A percentile compares a stretch with the other conserved stretches of the same genome.
Evolutionary conservation across 2,329 filamentous ascomycete species (phyloP).

Genomic region (Helotiales sp.): DNA sequence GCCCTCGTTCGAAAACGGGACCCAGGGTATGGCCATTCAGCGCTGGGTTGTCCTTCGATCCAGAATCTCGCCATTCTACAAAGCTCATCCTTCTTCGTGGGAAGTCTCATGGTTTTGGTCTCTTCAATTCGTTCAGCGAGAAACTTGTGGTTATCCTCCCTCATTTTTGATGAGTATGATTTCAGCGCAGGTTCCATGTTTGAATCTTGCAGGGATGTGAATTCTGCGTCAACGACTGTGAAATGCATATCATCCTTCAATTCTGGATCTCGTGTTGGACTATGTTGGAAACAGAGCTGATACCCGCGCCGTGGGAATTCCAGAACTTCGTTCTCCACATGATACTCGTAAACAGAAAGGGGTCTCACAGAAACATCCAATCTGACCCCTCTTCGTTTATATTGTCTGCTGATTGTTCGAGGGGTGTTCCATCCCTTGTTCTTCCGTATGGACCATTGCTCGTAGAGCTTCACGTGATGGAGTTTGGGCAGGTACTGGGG

Average conservation of each 20-base stretch:
- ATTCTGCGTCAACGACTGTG: background rate
- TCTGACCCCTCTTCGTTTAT: background rate
- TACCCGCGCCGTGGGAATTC: too few relatives aligned
- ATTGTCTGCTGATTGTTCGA: background rate
- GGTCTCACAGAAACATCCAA: background rate
- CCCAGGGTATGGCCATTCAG: background rate
- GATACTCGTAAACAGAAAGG: background rate
- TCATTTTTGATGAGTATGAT: background rate
- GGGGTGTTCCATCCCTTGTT: background rate
- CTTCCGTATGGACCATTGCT: background rate
- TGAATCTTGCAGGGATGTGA: background rate
- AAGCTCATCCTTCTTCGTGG: background rate
- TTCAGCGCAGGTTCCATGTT: background rate
- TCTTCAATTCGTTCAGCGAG: background rate
- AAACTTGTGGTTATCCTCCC: background rate
- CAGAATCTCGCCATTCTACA: background rate
- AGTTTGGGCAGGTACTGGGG: background rate
- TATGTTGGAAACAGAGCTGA: too few relatives aligned
- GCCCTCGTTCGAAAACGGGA: background rate
- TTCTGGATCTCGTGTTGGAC: background rate
- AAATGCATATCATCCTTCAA: background rate
- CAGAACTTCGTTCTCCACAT: background rate
- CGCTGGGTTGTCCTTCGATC: background rate
- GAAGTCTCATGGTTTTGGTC: background rate
- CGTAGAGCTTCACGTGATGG: background rate